phyloP scores from a whole-genome alignment of 2,329 filamentous ascomycete species.

The Fusarium sterilihyphosum region DNA sequence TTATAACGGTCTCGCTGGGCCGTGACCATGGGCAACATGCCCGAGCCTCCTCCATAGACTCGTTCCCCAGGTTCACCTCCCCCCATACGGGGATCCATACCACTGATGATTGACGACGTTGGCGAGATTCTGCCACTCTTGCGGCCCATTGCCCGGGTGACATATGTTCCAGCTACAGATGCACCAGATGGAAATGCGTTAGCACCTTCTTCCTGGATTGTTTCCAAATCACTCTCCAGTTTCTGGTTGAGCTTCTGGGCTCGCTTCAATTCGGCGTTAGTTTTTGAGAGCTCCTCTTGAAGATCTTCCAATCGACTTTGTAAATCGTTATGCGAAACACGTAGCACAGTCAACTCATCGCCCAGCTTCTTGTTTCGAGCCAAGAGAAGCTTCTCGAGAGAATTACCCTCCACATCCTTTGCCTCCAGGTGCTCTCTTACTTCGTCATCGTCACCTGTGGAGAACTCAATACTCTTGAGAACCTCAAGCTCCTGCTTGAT shows the following conservation, averaged over 20 bases:
- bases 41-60: slow-evolving; percentile 75
- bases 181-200: slow-evolving; percentile 89
- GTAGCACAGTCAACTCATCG: slow-evolving; percentile 90
- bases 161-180: slow-evolving; percentile 92
- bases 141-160: slow-evolving; percentile 69
- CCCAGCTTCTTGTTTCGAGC: slow-evolving; percentile 96
- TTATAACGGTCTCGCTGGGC: slow-evolving; percentile 98
- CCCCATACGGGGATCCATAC: slow-evolving; percentile 77
- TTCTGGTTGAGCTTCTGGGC: slow-evolving; percentile 86
- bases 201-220: slow-evolving; percentile 83
- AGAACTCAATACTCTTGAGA: slow-evolving; percentile 97
- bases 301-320: slow-evolving; percentile 81
- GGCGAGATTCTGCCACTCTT: slow-evolving; percentile 80
- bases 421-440: slow-evolving; percentile 55
- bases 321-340: slow-evolving; percentile 93
- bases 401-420: slow-evolving; percentile 70
- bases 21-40: slow-evolving; percentile 97
- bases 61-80: slow-evolving; percentile 64
- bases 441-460: slow-evolving; percentile 86
- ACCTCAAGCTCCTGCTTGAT: slow-evolving; percentile 96
- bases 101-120: slow-evolving; percentile 97
- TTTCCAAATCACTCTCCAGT: slow-evolving; percentile 90
- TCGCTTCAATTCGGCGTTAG: slow-evolving; percentile 87
- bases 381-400: slow-evolving; percentile 88
- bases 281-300: slow-evolving; percentile 83